Evolutionary conservation across 192 early-diverging fungal genomes (phyloP).

Genomic region (Coemansia sp.): DNA sequence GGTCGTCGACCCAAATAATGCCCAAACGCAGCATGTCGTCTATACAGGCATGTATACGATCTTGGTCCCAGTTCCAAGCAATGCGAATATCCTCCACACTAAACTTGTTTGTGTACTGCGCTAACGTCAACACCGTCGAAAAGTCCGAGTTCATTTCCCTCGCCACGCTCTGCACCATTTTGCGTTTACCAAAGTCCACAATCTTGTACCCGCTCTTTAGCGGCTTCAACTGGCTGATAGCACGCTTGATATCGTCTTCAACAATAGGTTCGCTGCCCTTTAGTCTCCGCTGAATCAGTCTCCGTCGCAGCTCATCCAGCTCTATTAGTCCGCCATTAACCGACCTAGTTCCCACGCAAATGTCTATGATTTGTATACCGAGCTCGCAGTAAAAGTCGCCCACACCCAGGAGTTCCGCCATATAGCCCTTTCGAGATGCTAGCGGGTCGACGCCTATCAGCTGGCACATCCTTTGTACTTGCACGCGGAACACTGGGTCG

Average conservation of each 20-base stretch:
- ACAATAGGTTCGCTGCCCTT: slow-evolving; percentile 27
- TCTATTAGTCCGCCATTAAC: slow-evolving; percentile 93
- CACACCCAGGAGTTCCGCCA: slow-evolving; percentile 93
- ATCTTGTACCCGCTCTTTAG: slow-evolving; percentile 91
- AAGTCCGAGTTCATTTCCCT: slow-evolving; percentile 88
- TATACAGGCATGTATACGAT: slow-evolving; percentile 36
- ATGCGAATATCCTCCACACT: slow-evolving; percentile 27
- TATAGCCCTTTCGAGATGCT: slow-evolving; percentile 95
- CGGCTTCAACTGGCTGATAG: slow-evolving; percentile 86
- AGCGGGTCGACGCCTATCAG: slow-evolving; percentile 95
- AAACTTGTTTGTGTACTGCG: slow-evolving; percentile 61
- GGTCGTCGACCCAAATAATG: slow-evolving; percentile 47
- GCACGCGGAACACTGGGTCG: slow-evolving; percentile 83
- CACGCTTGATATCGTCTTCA: slow-evolving; percentile 86
- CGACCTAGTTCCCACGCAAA: slow-evolving; percentile 82
- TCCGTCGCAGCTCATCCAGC: slow-evolving; percentile 73
- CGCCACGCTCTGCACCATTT: slow-evolving; percentile 89
- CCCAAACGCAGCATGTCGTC: slow-evolving; percentile 51
- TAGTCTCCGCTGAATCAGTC: slow-evolving; percentile 70
- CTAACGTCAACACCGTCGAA: slow-evolving; percentile 66
- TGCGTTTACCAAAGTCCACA: slow-evolving; percentile 73
- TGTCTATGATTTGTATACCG: slow-evolving; percentile 90
- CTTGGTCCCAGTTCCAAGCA: slow-evolving; percentile 37
- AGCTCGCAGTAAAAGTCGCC: slow-evolving; percentile 99
- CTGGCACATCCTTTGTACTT: slow-evolving; percentile 93